Conservation (phyloP, 768 basidiomycete species). For the Trametes coccinea region DNA sequence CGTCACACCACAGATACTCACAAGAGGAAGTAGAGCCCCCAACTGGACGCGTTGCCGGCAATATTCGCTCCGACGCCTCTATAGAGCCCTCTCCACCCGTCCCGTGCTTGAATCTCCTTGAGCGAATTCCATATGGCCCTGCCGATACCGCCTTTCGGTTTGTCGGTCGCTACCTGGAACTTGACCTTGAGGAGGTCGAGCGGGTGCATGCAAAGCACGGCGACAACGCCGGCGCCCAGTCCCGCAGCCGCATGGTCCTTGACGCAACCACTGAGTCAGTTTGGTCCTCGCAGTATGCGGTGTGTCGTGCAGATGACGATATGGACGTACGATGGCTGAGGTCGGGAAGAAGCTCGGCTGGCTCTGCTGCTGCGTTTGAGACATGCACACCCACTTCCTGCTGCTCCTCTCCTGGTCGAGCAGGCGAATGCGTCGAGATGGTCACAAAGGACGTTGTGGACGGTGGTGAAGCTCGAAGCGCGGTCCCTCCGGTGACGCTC, state of each 20-base stretch:
- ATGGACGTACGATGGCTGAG: conserved; percentile 28
- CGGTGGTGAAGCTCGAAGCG: conserved; percentile 3
- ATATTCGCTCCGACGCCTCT: conserved; percentile 89
- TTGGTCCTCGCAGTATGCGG: neutral
- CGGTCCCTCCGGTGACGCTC: neutral
- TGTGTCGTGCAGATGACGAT: neutral
- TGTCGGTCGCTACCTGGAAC: conserved; percentile 81
- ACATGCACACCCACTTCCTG: conserved; percentile 20
- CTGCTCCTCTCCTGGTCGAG: neutral
- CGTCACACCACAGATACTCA: conserved; percentile 43
- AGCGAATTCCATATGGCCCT: conserved; percentile 77
- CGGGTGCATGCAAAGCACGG: conserved; percentile 95
- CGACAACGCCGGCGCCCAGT: conserved; percentile 87
- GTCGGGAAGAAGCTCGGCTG: conserved; percentile 46
- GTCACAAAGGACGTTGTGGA: conserved; percentile 3
- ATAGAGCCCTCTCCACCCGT: conserved; percentile 87
- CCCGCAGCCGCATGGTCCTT: conserved; percentile 97
- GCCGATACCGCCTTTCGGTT: conserved; percentile 60
- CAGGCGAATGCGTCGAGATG: neutral
- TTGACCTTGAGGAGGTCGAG: conserved; percentile 94
- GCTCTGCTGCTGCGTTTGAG: conserved; percentile 19
- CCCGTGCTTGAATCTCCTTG: conserved; percentile 64
- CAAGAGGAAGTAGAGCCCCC: conserved; percentile 99
- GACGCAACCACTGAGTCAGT: conserved; percentile 9
- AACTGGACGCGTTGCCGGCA: conserved; percentile 92